Percentiles rank a stretch among this genome's conserved stretches.
These are phyloP conservation scores for Parastagonospora nodorum DNA, from an alignment of 2,329 filamentous ascomycete species.

Conservation along the genomic window DNA sequence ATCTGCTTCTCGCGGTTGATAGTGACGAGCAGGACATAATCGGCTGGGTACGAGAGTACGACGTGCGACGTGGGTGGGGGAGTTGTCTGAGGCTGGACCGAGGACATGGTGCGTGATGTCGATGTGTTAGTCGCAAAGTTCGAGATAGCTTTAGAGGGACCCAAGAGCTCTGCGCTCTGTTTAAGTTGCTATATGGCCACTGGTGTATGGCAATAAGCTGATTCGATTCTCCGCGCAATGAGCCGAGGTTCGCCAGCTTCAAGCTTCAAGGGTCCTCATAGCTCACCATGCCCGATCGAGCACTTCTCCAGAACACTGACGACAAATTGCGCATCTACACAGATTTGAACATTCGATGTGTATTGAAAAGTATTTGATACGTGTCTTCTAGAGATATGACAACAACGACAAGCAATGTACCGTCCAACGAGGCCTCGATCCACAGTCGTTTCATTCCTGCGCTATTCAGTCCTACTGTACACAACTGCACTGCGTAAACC, in stretches of 20 bases:
- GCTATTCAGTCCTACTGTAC: too few species aligned
- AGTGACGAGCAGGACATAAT: conserved; percentile 57
- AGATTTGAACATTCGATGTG: too few species aligned
- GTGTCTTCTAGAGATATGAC: too few species aligned
- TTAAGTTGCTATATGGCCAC: not conserved
- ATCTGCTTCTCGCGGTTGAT: conserved; percentile 57
- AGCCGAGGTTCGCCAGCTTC: conserved; percentile 4
- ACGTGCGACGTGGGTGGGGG: conserved; percentile 42
- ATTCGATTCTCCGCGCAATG: conserved; percentile 1
- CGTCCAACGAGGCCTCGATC: too few species aligned
- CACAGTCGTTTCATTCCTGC: too few species aligned
- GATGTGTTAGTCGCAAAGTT: not conserved
- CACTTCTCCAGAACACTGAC: too few species aligned
- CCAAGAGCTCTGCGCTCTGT: not conserved
- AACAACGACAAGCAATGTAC: too few species aligned
- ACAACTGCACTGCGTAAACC: too few species aligned
- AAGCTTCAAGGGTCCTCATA: too few species aligned
- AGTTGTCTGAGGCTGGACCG: conserved; percentile 31
- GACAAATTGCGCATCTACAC: too few species aligned
- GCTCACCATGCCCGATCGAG: too few species aligned
- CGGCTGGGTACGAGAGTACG: conserved; percentile 53
- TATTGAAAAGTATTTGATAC: too few species aligned
- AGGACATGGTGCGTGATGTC: conserved; percentile 26
- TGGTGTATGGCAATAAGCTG: conserved; percentile 3
- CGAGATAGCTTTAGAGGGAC: not conserved